Evolutionary conservation across 2,329 filamentous ascomycete species (phyloP).

Genomic region (Phyllosticta capitalensis): DNA sequence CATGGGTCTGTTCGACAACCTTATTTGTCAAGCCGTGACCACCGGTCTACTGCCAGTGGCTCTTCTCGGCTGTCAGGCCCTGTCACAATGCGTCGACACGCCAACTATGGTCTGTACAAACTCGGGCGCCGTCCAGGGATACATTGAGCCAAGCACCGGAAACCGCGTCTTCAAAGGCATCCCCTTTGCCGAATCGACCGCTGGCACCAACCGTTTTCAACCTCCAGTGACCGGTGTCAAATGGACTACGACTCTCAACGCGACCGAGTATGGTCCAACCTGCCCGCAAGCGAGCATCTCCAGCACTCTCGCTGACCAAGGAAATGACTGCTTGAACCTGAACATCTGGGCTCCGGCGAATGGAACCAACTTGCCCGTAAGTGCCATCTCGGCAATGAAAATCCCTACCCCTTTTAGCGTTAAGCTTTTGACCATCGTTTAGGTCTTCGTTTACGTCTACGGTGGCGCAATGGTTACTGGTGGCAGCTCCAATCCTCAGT

Average conservation of each 20-base stretch:
- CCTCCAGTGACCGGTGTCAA: background rate
- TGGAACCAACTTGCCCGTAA: constrained; percentile 21
- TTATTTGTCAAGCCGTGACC: background rate
- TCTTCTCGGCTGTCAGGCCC: background rate
- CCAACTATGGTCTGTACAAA: background rate
- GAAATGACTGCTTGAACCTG: constrained; percentile 26
- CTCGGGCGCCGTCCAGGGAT: constrained; percentile 6
- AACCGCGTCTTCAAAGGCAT: constrained; percentile 11
- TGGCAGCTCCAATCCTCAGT: constrained; percentile 28
- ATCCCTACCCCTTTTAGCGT: background rate
- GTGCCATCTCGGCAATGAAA: background rate
- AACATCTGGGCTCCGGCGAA: constrained; percentile 26
- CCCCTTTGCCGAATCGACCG: constrained; percentile 9
- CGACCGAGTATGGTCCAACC: constrained; percentile 7
- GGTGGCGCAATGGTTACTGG: constrained; percentile 37
- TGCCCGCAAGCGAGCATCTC: constrained; percentile 9
- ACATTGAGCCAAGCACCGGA: constrained; percentile 2
- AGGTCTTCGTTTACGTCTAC: constrained; percentile 37
- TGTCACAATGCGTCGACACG: background rate
- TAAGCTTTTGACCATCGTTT: background rate
- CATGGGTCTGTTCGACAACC: background rate
- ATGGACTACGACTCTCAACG: constrained; percentile 1
- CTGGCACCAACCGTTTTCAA: constrained; percentile 7
- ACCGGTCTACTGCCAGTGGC: background rate
- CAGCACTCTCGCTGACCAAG: constrained; percentile 7